Base-by-base conservation (phyloP, 2,329 filamentous ascomycete genomes). In the Calonectria hongkongensis region DNA sequence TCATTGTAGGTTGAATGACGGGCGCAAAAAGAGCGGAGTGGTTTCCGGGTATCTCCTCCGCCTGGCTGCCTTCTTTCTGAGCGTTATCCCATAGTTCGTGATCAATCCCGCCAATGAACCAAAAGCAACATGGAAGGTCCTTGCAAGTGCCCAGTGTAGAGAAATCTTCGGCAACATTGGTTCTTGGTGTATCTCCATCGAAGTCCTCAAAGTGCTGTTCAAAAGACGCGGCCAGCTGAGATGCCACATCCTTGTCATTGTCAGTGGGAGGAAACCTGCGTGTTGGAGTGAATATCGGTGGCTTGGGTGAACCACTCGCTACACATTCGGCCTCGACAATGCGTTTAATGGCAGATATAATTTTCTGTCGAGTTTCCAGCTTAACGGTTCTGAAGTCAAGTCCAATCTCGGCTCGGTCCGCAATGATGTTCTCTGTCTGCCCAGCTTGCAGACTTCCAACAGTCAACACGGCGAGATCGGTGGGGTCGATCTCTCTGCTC, bases 101-200 rank as follows among this genome's bases (percentile, higher is more conserved):
- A 0, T 74, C 73, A 0, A 76, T 71, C 5, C 74, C 75, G 0
- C 80, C 80, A 10, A 74, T 79, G 0, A 73, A 72, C 30, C 78
- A 80, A 21, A 80, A 80, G n/a, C 73, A 73, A 5, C 71, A 77
- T 0, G 79, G 79, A 27, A 56, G 76, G 1, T 72, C 50, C 4
- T 70, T 45, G 25, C 75, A 68, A 9, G 75, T 74, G 0, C 80
- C 81, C 4, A 82, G 63, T 3, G 79, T 75, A 0, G 75, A 76
- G 33, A 93, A 92, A 73, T 93, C 91, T 75, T 93, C 92, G 51
- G 86, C 89, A 0, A 86, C 88, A 3, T 84, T 81, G 0, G 88
- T 75, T 0, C 84, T 82, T n/a, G 85, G 79, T 18, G 84, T 83
- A 15, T 88, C 80, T 0, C 82, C 73, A 13, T 85, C 81, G 45